Evolutionary conservation across 1,284 basidiomycete genomes (phyloP), one percentile per base, ranked within the genome.

Genomic region (Apiotrichum gamsii): DNA sequence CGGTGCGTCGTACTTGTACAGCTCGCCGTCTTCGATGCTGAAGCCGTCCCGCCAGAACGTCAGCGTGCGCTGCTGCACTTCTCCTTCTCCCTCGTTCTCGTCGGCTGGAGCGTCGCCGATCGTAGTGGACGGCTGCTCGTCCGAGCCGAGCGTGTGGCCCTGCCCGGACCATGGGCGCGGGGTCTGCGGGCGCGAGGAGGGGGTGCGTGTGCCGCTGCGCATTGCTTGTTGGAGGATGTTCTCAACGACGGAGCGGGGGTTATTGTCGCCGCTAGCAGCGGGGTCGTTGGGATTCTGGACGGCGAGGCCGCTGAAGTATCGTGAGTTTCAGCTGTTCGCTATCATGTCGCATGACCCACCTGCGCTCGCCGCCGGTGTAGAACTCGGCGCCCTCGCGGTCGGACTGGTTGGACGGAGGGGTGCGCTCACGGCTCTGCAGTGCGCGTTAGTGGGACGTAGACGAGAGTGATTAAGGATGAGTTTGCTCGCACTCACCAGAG

Each of bases 31-130:
- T 61, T 94, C 90, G 47, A 98, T 82, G 37, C 84, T 85, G 73
- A 97, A 97, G 0, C 94, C 94, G 57, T 97, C 82, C 29, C 83
- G 78, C 94, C 95, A 98, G 72, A 98, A 90, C 0, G 87, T 94
- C 30, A 97, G 76, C 47, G 82, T 79, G 11, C 94, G 82, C 38
- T 84, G 80, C 0, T 79, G 85, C 0, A 80, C 76, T 49, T 80
- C 78, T 35, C 78, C 77, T 3, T 31, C 31, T 3, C 5, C 14
- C 10, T 14, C 16, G 8, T 19, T 29, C 10, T 30, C 30, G 20
- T 82, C 80, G 20, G 76, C 78, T 39, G 75, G 74, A 1, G 67
- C 66, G 47, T 39, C 15, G 43, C 43, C 31, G 40, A 91, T 73
- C 53, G 75, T 82, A 10, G 76, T 62, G 49, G 84, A 86, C 11